A percentile compares a stretch with the other conserved stretches of the same genome.
Evolutionary conservation across 768 basidiomycete genomes (phyloP).

Genomic region (Mycena amicta): DNA sequence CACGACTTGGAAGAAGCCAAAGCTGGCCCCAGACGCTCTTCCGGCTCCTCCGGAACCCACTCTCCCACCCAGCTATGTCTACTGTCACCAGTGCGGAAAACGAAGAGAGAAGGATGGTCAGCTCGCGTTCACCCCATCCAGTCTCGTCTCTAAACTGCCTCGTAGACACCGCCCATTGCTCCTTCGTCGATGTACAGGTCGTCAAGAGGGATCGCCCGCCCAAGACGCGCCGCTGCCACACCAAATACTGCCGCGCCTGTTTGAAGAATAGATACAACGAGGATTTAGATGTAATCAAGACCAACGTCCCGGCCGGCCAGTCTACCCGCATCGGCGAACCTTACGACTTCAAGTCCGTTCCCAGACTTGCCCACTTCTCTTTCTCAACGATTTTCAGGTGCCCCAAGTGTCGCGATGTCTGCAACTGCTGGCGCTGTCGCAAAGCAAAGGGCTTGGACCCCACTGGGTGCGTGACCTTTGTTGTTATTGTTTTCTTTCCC

Average conservation of each 20-base stretch:
- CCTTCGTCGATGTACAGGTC: constrained; percentile 26
- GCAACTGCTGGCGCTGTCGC: constrained; percentile 69
- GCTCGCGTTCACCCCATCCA: constrained; percentile 25
- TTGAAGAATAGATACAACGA: constrained; percentile 69
- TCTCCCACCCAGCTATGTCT: constrained; percentile 38
- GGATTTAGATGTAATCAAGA: constrained; percentile 47
- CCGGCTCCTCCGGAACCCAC: constrained; percentile 16
- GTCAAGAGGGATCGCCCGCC: constrained; percentile 22
- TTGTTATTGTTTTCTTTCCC: neutral
- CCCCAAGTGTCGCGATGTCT: constrained; percentile 64
- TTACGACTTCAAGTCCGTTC: constrained; percentile 57
- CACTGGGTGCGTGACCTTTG: constrained; percentile 49
- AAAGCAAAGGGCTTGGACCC: constrained; percentile 63
- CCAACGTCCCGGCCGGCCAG: constrained; percentile 18
- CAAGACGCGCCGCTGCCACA: constrained; percentile 49
- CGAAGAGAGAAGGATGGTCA: constrained; percentile 57
- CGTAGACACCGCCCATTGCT: constrained; percentile 42
- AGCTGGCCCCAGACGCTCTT: constrained; percentile 19
- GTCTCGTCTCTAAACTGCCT: constrained; percentile 5
- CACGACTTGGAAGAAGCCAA: constrained; percentile 17
- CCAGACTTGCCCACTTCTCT: neutral
- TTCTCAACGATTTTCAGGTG: constrained; percentile 49
- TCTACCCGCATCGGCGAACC: constrained; percentile 27
- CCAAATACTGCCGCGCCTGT: constrained; percentile 66
- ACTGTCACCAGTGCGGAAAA: constrained; percentile 75